Base-by-base conservation (phyloP, 2,329 filamentous ascomycete genomes). In the Hymenoscyphus scutula region DNA sequence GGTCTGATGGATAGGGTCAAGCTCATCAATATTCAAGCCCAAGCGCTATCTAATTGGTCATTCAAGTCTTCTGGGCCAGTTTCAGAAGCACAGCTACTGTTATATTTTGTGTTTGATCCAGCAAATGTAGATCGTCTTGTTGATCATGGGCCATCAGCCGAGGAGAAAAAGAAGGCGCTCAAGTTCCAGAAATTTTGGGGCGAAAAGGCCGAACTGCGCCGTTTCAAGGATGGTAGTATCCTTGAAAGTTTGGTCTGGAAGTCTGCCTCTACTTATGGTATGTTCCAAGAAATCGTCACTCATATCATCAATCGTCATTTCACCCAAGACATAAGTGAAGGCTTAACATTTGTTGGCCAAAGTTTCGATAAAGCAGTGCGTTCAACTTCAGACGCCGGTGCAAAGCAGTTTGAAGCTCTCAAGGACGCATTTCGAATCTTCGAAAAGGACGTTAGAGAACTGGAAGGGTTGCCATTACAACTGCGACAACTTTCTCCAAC, bases 141-240 rank as follows among this genome's bases (percentile, higher is more conserved):
- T 65, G 95, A 99, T 68, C 90, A 92, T 74, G 95, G 95, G 0
- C 95, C 95, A 5, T 79, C 89, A 0, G 91, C 92, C 1, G 93
- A 98, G 73, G 85, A 95, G 64, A 92, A 94, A 75, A 87, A 89
- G 67, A 91, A 92, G 66, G 89, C 92, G 27, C 86, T 87, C 10
- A 83, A 82, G 34, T 99, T 97, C 75, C 90, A 91, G 38, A 85
- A 88, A 37, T 98, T 99, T 74, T 99, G 96, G 95, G 95, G 94
- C 6, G 89, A 94, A 10, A 96, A 95, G 74, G 86, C 95, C 1
- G 95, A 99, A 75, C 81, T 99, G 54, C 86, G 95, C 67, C 90
- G 95, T 23, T 99, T 99, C 80, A 96, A 93, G 71, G 92, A 98
- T 72, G 95, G 95, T 25, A 94, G 89, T 70, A 97, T 99, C 68